A percentile compares a stretch with the other conserved stretches of the same genome.
Conservation (phyloP, 2,329 filamentous ascomycete genomes). For the Fulvia fulva region DNA sequence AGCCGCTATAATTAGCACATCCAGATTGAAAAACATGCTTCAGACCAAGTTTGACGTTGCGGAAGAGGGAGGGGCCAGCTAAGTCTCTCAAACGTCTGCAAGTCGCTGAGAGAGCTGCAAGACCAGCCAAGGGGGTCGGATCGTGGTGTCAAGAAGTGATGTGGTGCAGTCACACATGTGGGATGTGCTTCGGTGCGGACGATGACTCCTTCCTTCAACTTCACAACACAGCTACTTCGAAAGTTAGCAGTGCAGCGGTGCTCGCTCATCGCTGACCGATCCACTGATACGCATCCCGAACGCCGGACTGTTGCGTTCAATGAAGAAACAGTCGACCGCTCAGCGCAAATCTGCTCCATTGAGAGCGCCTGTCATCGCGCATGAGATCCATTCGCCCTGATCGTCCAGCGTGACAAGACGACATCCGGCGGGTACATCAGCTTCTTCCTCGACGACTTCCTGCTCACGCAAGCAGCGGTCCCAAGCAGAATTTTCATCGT, state of each 20-base stretch:
- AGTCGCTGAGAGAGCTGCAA: not conserved
- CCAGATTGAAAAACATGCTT: not conserved
- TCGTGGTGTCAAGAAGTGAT: not conserved
- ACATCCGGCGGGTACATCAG: not conserved
- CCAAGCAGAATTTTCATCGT: not conserved
- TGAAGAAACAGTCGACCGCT: too few relatives aligned
- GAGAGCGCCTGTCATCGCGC: not conserved
- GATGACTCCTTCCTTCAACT: too few relatives aligned
- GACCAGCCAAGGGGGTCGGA: not conserved
- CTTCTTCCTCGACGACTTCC: not conserved
- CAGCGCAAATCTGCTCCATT: not conserved
- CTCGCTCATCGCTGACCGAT: too few relatives aligned
- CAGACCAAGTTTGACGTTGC: not conserved
- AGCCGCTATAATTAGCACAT: not conserved
- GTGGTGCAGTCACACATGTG: not conserved
- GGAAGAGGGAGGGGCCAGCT: not conserved
- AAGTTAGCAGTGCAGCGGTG: too few relatives aligned
- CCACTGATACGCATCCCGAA: too few relatives aligned
- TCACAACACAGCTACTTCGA: too few relatives aligned
- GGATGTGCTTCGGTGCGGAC: not conserved
- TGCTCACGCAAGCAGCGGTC: not conserved
- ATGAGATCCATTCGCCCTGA: not conserved
- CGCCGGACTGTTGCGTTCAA: too few relatives aligned
- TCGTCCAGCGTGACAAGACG: not conserved
- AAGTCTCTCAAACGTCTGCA: slow-evolving; percentile 1